These are phyloP conservation scores for Penicillium oxalicum DNA, from an alignment of 2,329 filamentous ascomycete genomes.

Conservation along the genomic window DNA sequence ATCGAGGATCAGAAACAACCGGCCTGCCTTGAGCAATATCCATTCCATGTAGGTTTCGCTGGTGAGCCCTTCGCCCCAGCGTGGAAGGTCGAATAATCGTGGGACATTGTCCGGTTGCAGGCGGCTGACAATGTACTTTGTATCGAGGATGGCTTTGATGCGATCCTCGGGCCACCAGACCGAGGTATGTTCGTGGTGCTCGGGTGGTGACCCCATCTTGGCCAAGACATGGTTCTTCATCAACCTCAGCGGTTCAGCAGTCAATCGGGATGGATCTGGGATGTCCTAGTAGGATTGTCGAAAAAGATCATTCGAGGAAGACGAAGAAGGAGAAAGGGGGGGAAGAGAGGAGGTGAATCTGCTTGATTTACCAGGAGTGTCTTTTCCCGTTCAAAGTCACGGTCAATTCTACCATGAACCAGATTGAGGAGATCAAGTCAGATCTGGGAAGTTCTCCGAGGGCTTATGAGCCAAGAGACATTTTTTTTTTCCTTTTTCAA, in stretches of 20 bases:
- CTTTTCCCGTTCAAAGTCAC: no score
- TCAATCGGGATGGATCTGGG: not conserved
- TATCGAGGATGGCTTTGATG: slow-evolving; percentile 38
- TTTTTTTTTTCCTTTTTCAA: no score
- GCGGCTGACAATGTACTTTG: slow-evolving; percentile 36
- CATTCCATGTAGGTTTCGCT: slow-evolving; percentile 55
- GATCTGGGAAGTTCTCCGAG: no score
- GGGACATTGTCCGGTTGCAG: slow-evolving; percentile 33
- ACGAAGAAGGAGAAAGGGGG: no score
- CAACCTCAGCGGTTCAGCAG: not conserved
- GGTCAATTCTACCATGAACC: no score
- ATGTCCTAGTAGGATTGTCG: no score
- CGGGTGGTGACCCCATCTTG: slow-evolving; percentile 14
- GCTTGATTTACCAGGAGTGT: no score
- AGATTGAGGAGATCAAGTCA: no score
- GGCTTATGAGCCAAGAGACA: no score
- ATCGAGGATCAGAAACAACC: slow-evolving; percentile 54
- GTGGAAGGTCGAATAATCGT: slow-evolving; percentile 33
- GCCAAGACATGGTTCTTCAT: slow-evolving; percentile 5
- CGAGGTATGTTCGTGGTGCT: slow-evolving; percentile 23
- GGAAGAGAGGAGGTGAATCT: no score
- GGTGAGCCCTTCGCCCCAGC: slow-evolving; percentile 42
- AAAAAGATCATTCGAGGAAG: not conserved
- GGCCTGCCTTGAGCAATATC: slow-evolving; percentile 53
- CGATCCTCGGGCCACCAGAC: slow-evolving; percentile 44